Evolutionary conservation across 2,329 filamentous ascomycete genomes (phyloP).

Genomic region (Calcarisporium arbuscula): DNA sequence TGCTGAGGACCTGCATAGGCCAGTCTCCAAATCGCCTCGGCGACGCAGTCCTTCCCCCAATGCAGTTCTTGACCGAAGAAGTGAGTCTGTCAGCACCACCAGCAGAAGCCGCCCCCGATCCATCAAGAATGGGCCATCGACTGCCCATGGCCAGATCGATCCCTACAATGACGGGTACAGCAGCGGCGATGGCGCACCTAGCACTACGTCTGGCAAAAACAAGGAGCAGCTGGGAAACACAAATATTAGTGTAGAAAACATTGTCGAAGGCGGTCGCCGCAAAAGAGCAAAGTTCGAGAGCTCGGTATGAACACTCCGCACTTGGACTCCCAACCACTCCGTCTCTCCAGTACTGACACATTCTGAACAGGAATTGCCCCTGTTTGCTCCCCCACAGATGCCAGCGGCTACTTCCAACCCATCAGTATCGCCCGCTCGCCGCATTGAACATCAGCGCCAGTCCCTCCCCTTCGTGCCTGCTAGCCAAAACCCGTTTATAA

Average conservation of each 20-base stretch:
- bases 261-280: conserved; percentile 90
- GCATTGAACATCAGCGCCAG: conserved; percentile 61
- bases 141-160: conserved; percentile 47
- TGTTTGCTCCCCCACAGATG: conserved; percentile 92
- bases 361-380: conserved; percentile 71
- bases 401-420: conserved; percentile 92
- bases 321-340: conserved; percentile 3
- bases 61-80: conserved; percentile 64
- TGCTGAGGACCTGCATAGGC: conserved; percentile 58
- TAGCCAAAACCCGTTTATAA: conserved; percentile 73
- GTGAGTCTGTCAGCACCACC: conserved; percentile 60
- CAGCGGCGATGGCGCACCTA: conserved; percentile 77
- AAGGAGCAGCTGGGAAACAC: conserved; percentile 89
- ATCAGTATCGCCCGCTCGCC: conserved; percentile 88
- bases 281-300: conserved; percentile 95
- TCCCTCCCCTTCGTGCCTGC: conserved; percentile 69
- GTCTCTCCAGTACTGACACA: conserved; percentile 26
- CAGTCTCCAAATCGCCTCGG: conserved; percentile 63
- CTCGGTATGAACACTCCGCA: conserved; percentile 62
- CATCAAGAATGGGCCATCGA: conserved; percentile 57
- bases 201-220: conserved; percentile 64
- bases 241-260: conserved; percentile 96
- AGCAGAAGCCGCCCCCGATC: conserved; percentile 63
- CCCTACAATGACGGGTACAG: conserved; percentile 68
- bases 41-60: conserved; percentile 75